These are phyloP conservation scores for Plantago lanceolata DNA, from an alignment of 305 asterid species.

Conservation along the genomic window DNA sequence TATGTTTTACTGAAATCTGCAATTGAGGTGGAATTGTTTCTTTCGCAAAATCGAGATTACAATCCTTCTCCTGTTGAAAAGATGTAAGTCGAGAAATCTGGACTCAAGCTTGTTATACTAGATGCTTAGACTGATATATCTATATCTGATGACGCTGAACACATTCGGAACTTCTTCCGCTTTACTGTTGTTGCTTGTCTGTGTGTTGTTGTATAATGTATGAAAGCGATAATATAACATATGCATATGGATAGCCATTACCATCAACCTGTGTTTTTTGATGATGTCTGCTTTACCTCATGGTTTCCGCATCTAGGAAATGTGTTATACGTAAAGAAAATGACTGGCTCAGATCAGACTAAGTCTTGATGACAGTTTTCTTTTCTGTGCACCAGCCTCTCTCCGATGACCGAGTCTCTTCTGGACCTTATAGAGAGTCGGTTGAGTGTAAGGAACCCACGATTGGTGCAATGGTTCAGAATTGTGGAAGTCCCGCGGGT, in stretches of 20 bases:
- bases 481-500: slow-evolving; percentile 57
- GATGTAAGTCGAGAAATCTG: slow-evolving; percentile 44
- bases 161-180: too few relatives aligned
- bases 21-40: slow-evolving; percentile 59
- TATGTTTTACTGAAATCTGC: slow-evolving; percentile 68
- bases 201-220: neutral
- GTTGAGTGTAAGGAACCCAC: slow-evolving; percentile 39
- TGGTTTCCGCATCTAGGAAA: slow-evolving; percentile 22
- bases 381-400: slow-evolving; percentile 45
- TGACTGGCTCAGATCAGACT: neutral
- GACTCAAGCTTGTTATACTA: neutral
- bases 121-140: neutral
- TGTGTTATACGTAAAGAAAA: slow-evolving; percentile 2
- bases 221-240: neutral
- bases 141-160: slow-evolving; percentile 1
- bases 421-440: slow-evolving; percentile 48
- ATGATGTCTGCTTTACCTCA: slow-evolving; percentile 7
- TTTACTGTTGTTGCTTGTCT: slow-evolving; percentile 1
- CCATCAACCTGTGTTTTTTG: neutral
- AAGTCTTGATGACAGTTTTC: slow-evolving; percentile 25
- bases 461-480: slow-evolving; percentile 61
- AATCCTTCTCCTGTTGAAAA: slow-evolving; percentile 49
- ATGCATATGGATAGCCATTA: neutral
- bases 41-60: slow-evolving; percentile 66
- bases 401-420: slow-evolving; percentile 43